These are phyloP conservation scores for Erythrobasidium hasegawianum DNA, from an alignment of 1,284 basidiomycete species.

Conservation along the genomic window DNA sequence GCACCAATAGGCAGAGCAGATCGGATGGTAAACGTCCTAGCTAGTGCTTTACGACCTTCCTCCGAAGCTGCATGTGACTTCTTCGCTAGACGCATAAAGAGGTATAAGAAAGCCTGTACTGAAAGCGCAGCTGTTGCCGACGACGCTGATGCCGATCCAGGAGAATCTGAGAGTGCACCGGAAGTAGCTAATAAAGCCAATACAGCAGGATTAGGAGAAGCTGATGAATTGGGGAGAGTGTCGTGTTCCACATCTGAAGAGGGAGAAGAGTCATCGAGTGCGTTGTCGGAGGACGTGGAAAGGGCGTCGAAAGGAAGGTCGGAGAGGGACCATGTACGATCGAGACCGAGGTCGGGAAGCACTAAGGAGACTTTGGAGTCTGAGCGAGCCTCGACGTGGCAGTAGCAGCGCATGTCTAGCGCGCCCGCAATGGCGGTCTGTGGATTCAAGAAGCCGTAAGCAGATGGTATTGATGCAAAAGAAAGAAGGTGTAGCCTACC, in stretches of 20 bases:
- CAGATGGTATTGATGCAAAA: conserved; percentile 11
- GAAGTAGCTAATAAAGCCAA: conserved; percentile 2
- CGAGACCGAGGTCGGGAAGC: conserved; percentile 77
- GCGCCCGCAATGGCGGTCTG: conserved; percentile 92
- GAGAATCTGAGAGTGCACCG: background rate
- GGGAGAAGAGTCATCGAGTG: background rate
- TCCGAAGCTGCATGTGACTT: too few species aligned
- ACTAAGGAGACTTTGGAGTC: conserved; percentile 73
- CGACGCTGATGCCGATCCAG: background rate
- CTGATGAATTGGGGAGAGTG: conserved; percentile 25
- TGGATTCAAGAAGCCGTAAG: background rate
- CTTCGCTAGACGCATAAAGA: conserved; percentile 77
- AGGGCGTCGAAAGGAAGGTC: conserved; percentile 80
- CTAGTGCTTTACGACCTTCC: conserved; percentile 53
- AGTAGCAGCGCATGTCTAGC: conserved; percentile 92
- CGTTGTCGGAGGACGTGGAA: too few species aligned
- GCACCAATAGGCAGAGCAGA: conserved; percentile 98
- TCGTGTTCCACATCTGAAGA: conserved; percentile 17
- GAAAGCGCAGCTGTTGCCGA: conserved; percentile 32
- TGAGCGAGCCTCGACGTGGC: conserved; percentile 67
- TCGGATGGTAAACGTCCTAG: conserved; percentile 75
- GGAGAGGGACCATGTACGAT: conserved; percentile 70
- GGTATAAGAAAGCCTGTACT: conserved; percentile 81
- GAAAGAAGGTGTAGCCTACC: conserved; percentile 56
- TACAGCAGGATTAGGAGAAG: conserved; percentile 29